Percentiles rank a stretch among this genome's conserved stretches.
Conservation (phyloP, 148 eudicot genomes). For the Nepenthes gracilis region DNA sequence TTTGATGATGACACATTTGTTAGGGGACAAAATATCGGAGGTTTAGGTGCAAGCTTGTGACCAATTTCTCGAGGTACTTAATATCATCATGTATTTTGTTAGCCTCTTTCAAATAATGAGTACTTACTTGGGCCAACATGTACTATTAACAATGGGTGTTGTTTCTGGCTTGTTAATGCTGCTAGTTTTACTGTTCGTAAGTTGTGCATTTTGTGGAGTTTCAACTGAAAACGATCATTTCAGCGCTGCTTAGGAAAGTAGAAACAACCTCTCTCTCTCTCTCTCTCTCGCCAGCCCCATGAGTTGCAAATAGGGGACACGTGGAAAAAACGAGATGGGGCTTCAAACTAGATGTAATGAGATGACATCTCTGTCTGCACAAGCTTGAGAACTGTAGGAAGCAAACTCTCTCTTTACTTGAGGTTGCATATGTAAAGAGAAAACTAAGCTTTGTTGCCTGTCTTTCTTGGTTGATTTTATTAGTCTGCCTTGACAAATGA, state of each 20-base stretch:
- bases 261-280: no score
- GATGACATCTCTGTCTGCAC: no score
- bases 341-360: no score
- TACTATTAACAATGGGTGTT: background rate
- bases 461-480: no score
- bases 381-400: no score
- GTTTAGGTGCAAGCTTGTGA: slow-evolving; percentile 18
- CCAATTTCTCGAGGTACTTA: slow-evolving; percentile 2
- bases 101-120: background rate
- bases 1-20: slow-evolving; percentile 36
- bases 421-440: no score
- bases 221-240: background rate
- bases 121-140: background rate
- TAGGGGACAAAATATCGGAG: slow-evolving; percentile 26
- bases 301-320: no score
- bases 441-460: no score
- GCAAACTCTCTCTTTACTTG: no score
- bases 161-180: background rate
- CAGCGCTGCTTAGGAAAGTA: background rate
- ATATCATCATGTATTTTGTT: background rate
- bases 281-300: no score
- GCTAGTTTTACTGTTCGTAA: background rate
- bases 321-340: no score
- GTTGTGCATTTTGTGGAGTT: background rate
- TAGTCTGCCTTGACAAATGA: no score